Evolutionary conservation across 176 grass and related monocot species (phyloP), one percentile per base, ranked within the genome.

Genomic region (Metroxylon sagu): DNA sequence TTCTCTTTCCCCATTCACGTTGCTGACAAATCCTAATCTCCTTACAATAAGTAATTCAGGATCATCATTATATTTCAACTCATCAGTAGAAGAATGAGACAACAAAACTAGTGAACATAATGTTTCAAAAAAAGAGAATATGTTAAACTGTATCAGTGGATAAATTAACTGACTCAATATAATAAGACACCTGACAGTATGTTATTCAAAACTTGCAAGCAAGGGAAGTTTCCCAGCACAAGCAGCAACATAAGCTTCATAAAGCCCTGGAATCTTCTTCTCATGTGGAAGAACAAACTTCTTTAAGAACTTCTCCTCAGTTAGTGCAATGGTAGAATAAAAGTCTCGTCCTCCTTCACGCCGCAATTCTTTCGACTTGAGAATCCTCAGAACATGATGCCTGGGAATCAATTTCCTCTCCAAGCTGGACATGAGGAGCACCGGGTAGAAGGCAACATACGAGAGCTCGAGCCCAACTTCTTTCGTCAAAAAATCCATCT

Each of bases 231-330:
- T 43, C 6, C 48, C 67, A 16, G 54, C 2, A 73, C 72, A 74
- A 52, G 76, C 73, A 73, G 66, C 53, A 48, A 79, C 52, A 48
- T 93, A 84, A 16, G 54, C 78, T 68, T 69, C 78, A 35, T 64
- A 70, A 60, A 87, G 80, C 16, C 75, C 67, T 4, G 68, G 82
- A 18, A 74, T 80, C 26, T 31, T 62, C 17, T 76, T 56, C 52
- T 82, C 61, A 50, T 57, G 65, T 26, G 75, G 87, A 16, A 12
- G 14, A 64, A 90, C 50, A 71, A 67, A 90, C 55, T 90, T 90
- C 25, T 71, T 64, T 35, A 71, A 3, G 19, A 90, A 85, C 7
- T 79, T 61, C 56, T 79, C 48, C 58, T 90, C 87, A 5, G 48
- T 70, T 26, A 79, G 57, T 17, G 60, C 52, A 19, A 62, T 39